Evolutionary conservation across 352 stramenopile genomes (phyloP).

Genomic region (Thalassiosira mediterranea): DNA sequence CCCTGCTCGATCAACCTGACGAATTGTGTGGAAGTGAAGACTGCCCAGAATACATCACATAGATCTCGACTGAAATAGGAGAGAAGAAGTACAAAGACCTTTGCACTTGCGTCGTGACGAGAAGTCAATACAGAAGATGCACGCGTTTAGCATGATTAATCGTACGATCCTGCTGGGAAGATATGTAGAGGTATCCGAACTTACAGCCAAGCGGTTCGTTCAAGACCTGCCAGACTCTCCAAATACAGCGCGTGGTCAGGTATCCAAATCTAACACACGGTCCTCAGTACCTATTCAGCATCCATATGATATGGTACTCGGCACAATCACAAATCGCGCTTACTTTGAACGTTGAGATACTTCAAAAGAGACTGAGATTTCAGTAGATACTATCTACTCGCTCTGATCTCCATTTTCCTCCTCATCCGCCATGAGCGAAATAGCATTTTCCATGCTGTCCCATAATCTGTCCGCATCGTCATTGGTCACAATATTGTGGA

Average conservation of each 20-base stretch:
- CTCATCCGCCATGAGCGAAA: conserved; percentile 63
- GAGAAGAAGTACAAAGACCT: neutral
- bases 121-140: too few species aligned
- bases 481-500: conserved; percentile 62
- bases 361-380: neutral
- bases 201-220: too few species aligned
- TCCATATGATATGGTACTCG: too few species aligned
- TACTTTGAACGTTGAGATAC: neutral
- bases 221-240: too few species aligned
- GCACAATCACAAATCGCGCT: too few species aligned
- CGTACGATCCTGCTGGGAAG: too few species aligned
- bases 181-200: too few species aligned
- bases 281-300: too few species aligned
- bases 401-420: neutral
- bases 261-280: too few species aligned
- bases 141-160: too few species aligned
- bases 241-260: too few species aligned
- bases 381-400: neutral
- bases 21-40: conserved; percentile 27
- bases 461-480: conserved; percentile 78
- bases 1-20: conserved; percentile 14
- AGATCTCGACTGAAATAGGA: neutral
- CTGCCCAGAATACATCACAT: conserved; percentile 4
- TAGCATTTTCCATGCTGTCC: conserved; percentile 69
- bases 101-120: neutral